phyloP scores from a whole-genome alignment of 2,329 filamentous ascomycete genomes.

The Hypoxylon sp. region DNA sequence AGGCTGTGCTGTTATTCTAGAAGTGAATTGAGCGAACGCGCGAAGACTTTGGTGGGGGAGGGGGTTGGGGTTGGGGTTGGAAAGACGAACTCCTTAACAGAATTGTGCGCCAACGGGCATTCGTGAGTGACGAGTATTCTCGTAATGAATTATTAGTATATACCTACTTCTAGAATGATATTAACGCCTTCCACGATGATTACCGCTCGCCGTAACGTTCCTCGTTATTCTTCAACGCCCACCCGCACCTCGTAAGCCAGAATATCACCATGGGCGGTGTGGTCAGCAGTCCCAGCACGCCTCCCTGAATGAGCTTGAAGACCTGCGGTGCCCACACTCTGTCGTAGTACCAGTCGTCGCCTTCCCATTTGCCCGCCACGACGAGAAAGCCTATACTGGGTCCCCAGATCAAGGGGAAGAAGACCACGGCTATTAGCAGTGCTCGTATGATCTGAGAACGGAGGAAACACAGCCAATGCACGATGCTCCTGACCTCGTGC shows the following conservation, averaged over 20 bases:
- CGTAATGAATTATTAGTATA: conserved; percentile 34
- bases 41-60: not conserved
- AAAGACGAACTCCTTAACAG: not conserved
- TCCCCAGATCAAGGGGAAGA: conserved; percentile 63
- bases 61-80: too few relatives aligned
- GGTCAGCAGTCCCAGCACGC: conserved; percentile 61
- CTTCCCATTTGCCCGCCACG: conserved; percentile 55
- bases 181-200: not conserved
- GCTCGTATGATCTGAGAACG: conserved; percentile 56
- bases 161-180: conserved; percentile 30
- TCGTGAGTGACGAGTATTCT: not conserved
- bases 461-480: conserved; percentile 55
- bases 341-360: conserved; percentile 62
- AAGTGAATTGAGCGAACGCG: not conserved
- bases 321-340: conserved; percentile 63
- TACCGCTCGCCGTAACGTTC: conserved; percentile 45
- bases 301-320: conserved; percentile 67
- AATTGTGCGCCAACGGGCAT: not conserved
- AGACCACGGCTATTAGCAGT: conserved; percentile 56
- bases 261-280: conserved; percentile 65
- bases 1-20: not conserved
- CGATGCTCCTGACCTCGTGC: conserved; percentile 49
- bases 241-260: conserved; percentile 66
- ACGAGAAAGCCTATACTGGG: conserved; percentile 61
- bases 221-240: conserved; percentile 56